Percentiles rank a stretch among this genome's conserved stretches.
phyloP scores from a whole-genome alignment of 1,284 basidiomycete genomes.

The Cryptococcus amylolentus region DNA sequence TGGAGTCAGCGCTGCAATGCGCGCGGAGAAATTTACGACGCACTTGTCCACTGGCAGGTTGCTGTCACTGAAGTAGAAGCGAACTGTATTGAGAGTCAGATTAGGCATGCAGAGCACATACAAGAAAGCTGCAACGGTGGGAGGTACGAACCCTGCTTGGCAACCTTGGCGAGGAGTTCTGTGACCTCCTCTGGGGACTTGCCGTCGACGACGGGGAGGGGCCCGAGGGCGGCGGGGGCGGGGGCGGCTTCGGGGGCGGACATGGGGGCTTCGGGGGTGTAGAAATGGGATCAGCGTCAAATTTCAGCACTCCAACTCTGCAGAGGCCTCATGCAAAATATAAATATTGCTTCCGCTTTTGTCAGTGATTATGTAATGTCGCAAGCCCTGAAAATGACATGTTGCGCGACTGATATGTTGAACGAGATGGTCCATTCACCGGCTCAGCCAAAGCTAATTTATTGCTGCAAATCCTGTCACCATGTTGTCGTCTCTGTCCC shows the following conservation, averaged over 20 bases:
- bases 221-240: slow-evolving; percentile 10
- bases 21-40: slow-evolving; percentile 12
- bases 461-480: slow-evolving; percentile 1
- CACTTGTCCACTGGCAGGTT: slow-evolving; percentile 98
- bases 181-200: slow-evolving; percentile 37
- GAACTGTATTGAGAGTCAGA: slow-evolving; percentile 58
- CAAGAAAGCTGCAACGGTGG: not conserved
- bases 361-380: too few relatives aligned
- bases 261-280: not conserved
- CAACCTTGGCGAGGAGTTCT: slow-evolving; percentile 27
- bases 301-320: too few relatives aligned
- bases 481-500: not conserved
- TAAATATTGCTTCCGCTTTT: too few relatives aligned
- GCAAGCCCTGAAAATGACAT: too few relatives aligned
- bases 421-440: too few relatives aligned
- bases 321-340: too few relatives aligned
- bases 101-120: not conserved
- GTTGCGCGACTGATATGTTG: too few relatives aligned
- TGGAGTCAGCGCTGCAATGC: too few relatives aligned
- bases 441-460: not conserved
- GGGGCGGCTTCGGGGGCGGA: slow-evolving; percentile 1
- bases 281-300: not conserved
- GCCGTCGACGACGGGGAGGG: slow-evolving; percentile 32
- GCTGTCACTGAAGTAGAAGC: slow-evolving; percentile 96
- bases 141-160: slow-evolving; percentile 40